A percentile compares a stretch with the other conserved stretches of the same genome.
Evolutionary conservation across 1,139 yeast species (phyloP).

Genomic region (Yarrowia galli): DNA sequence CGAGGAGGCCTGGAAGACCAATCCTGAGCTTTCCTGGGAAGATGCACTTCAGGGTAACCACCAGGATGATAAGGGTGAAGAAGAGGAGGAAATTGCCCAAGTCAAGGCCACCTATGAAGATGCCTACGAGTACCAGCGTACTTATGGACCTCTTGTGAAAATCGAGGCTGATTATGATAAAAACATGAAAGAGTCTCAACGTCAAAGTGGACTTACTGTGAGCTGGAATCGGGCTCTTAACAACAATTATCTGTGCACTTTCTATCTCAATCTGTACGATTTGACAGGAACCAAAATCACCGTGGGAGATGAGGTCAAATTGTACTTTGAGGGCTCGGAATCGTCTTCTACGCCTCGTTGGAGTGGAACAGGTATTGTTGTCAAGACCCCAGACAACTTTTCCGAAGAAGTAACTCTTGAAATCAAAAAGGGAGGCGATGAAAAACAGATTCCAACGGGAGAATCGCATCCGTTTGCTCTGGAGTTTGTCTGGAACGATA

Average conservation of each 20-base stretch:
- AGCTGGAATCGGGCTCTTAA: constrained; percentile 77
- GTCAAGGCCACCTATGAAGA: constrained; percentile 79
- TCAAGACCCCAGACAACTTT: constrained; percentile 71
- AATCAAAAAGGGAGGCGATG: constrained; percentile 55
- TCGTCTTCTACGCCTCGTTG: constrained; percentile 60
- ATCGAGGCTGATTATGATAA: constrained; percentile 83
- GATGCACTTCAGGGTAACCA: constrained; percentile 15
- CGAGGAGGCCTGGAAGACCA: constrained; percentile 83
- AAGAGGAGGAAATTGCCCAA: constrained; percentile 69
- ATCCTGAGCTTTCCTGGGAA: constrained; percentile 70
- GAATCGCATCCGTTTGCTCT: constrained; percentile 70
- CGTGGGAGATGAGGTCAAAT: constrained; percentile 81
- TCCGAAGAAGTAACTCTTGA: constrained; percentile 80
- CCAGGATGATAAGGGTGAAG: constrained; percentile 42
- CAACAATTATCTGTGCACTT: constrained; percentile 72
- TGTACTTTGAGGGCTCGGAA: constrained; percentile 55
- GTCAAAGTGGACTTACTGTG: constrained; percentile 74
- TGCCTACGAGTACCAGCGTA: constrained; percentile 84
- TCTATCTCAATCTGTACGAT: constrained; percentile 72
- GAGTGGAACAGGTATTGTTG: constrained; percentile 76
- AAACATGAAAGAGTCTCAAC: constrained; percentile 77
- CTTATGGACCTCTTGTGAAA: constrained; percentile 84
- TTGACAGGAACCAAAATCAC: constrained; percentile 73
- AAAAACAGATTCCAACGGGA: constrained; percentile 67
- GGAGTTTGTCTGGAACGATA: constrained; percentile 90